phyloP scores from a whole-genome alignment of 768 basidiomycete species.

The Fistulinella prunicolor region DNA sequence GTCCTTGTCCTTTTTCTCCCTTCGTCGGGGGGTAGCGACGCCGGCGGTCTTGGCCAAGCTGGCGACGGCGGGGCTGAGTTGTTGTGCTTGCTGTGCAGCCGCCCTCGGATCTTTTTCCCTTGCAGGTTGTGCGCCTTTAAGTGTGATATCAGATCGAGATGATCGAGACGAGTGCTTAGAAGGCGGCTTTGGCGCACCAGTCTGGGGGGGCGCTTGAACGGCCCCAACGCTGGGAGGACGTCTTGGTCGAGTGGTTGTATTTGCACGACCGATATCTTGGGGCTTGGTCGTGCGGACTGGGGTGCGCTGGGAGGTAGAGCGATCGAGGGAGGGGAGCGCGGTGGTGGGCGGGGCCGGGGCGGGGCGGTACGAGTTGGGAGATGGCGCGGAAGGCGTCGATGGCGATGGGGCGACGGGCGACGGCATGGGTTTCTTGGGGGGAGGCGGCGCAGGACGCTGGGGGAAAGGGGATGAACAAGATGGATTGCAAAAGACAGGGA shows the following conservation, averaged over 20 bases:
- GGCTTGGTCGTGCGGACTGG: slow-evolving; percentile 50
- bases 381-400: slow-evolving; percentile 31
- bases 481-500: background rate
- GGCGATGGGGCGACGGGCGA: slow-evolving; percentile 28
- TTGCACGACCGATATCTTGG: slow-evolving; percentile 54
- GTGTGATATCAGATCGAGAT: slow-evolving; percentile 55
- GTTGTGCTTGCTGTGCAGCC: slow-evolving; percentile 36
- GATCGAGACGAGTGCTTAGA: slow-evolving; percentile 55
- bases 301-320: slow-evolving; percentile 82
- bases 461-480: slow-evolving; percentile 8
- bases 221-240: slow-evolving; percentile 45
- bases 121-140: slow-evolving; percentile 38
- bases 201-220: slow-evolving; percentile 26
- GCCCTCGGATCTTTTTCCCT: slow-evolving; percentile 39
- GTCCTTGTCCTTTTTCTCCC: slow-evolving; percentile 83
- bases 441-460: slow-evolving; percentile 40
- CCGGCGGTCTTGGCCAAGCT: slow-evolving; percentile 65
- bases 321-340: slow-evolving; percentile 71
- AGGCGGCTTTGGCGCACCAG: slow-evolving; percentile 34
- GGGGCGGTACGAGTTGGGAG: slow-evolving; percentile 60
- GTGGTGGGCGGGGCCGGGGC: slow-evolving; percentile 70
- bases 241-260: slow-evolving; percentile 66
- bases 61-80: slow-evolving; percentile 59
- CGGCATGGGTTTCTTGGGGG: slow-evolving; percentile 39
- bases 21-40: slow-evolving; percentile 77